phyloP scores from a whole-genome alignment of 2,329 filamentous ascomycete genomes.

The Claviceps monticola region DNA sequence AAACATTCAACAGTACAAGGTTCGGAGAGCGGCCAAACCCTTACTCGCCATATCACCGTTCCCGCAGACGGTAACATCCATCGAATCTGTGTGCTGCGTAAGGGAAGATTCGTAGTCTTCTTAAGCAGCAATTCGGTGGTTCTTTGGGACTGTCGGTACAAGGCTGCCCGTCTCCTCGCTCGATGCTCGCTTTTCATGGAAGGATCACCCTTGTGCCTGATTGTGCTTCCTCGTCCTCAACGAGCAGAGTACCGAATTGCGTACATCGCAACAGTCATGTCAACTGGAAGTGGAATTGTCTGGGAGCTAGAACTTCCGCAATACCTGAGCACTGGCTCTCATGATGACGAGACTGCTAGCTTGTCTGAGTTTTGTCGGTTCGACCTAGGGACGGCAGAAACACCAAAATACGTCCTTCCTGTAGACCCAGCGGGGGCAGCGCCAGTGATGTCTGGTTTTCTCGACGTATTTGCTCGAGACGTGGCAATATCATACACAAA shows the following conservation, averaged over 20 bases:
- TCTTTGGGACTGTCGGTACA: slow-evolving; percentile 63
- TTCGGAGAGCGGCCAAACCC: slow-evolving; percentile 27
- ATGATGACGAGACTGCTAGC: slow-evolving; percentile 11
- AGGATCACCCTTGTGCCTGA: slow-evolving; percentile 66
- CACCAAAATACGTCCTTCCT: slow-evolving; percentile 55
- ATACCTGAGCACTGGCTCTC: slow-evolving; percentile 18
- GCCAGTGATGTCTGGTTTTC: slow-evolving; percentile 58
- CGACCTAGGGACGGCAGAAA: slow-evolving; percentile 45
- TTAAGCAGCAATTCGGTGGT: slow-evolving; percentile 57
- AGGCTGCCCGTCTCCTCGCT: slow-evolving; percentile 41
- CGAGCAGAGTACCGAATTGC: slow-evolving; percentile 40
- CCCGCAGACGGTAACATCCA: slow-evolving; percentile 58
- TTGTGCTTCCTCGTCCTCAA: slow-evolving; percentile 54
- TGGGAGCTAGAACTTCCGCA: slow-evolving; percentile 61
- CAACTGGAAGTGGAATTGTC: slow-evolving; percentile 62
- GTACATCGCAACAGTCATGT: slow-evolving; percentile 72
- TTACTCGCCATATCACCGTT: slow-evolving; percentile 56
- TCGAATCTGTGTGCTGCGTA: slow-evolving; percentile 62
- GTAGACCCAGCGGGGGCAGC: slow-evolving; percentile 74
- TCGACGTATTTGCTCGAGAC: slow-evolving; percentile 77
- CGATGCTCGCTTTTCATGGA: slow-evolving; percentile 37
- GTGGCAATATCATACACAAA: slow-evolving; percentile 75
- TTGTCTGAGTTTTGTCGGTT: slow-evolving; percentile 60
- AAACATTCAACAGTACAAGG: slow-evolving; percentile 32
- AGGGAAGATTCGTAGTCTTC: slow-evolving; percentile 70